Evolutionary conservation across 140 eudicot species (phyloP).

Genomic region (Flaveria floridana): DNA sequence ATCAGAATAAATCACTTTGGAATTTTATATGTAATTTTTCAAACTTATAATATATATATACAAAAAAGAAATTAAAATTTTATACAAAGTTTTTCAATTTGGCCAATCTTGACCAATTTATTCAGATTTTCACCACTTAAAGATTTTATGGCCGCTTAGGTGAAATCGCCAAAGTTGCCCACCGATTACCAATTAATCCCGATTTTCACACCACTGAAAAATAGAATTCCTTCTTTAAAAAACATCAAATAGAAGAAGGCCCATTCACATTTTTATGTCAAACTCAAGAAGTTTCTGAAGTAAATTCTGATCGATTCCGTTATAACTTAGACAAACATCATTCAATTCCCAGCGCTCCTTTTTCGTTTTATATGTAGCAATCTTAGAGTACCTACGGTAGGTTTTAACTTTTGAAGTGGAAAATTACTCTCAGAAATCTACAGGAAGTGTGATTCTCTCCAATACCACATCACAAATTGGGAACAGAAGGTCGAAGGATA

Average conservation of each 20-base stretch:
- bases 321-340: not conserved
- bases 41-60: too few species aligned
- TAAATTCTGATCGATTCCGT: not conserved
- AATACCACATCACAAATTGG: not conserved
- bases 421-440: conserved; percentile 1
- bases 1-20: too few species aligned
- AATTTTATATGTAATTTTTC: too few species aligned
- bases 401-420: not conserved
- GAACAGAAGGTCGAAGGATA: not conserved
- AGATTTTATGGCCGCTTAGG: too few species aligned
- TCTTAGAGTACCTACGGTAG: not conserved
- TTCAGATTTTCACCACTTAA: too few species aligned
- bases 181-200: too few species aligned
- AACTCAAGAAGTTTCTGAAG: not conserved
- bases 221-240: not conserved
- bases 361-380: not conserved
- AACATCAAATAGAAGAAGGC: not conserved
- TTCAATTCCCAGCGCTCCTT: conserved; percentile 4
- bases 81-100: too few species aligned
- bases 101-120: too few species aligned
- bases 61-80: too few species aligned
- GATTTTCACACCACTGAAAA: too few species aligned
- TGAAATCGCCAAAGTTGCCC: too few species aligned
- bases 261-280: not conserved
- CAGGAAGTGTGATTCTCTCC: conserved; percentile 13